Evolutionary conservation across 139 green algal species (phyloP).

Genomic region (Dunaliella primolecta): DNA sequence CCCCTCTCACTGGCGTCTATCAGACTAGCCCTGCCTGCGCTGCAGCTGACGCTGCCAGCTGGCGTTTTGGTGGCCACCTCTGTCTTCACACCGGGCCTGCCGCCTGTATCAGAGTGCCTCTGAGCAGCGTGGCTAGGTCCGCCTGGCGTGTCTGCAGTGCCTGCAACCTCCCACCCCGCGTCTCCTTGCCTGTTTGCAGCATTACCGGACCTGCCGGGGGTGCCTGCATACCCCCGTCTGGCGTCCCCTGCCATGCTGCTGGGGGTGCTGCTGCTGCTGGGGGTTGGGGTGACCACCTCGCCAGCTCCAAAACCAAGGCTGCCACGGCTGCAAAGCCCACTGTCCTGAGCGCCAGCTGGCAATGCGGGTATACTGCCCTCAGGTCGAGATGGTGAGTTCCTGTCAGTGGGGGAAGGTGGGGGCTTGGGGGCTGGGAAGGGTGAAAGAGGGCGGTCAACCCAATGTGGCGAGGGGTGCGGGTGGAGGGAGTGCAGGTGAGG

Average conservation of each 20-base stretch:
- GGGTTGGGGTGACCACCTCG: neutral
- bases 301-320: neutral
- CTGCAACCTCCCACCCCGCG: neutral
- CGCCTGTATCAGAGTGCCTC: no score
- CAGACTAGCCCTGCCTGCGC: neutral
- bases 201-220: no score
- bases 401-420: no score
- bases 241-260: neutral
- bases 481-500: no score
- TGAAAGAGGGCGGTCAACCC: no score
- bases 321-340: neutral
- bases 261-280: neutral
- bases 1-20: neutral
- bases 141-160: neutral
- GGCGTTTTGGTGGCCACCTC: no score
- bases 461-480: no score
- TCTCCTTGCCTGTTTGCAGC: neutral
- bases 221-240: neutral
- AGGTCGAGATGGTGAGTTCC: no score
- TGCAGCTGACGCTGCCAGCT: neutral
- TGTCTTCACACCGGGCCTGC: no score
- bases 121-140: neutral
- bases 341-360: neutral
- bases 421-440: no score
- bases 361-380: no score